A percentile compares a stretch with the other conserved stretches of the same genome.
phyloP scores from a whole-genome alignment of 1,139 yeast genomes.

The Hansenula anomala region DNA sequence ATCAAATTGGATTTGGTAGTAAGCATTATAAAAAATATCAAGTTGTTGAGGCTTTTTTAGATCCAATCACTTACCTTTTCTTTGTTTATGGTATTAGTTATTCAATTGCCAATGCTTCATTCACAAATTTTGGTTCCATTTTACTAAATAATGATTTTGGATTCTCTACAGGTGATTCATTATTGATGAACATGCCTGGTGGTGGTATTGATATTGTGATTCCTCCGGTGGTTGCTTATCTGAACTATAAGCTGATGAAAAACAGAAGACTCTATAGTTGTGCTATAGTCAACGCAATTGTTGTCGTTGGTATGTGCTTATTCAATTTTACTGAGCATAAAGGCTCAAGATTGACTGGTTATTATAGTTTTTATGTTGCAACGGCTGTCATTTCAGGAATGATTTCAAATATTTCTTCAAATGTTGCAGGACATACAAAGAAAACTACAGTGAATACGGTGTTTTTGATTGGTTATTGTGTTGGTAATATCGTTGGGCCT shows the following conservation, averaged over 20 bases:
- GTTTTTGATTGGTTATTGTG: conserved; percentile 54
- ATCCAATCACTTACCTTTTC: conserved; percentile 38
- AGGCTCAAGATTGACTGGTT: conserved; percentile 3
- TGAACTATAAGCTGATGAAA: conserved; percentile 3
- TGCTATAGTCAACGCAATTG: conserved; percentile 3
- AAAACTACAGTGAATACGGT: conserved; percentile 18
- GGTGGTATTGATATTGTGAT: conserved; percentile 16
- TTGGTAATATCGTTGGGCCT: conserved; percentile 66
- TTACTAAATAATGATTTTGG: conserved; percentile 32
- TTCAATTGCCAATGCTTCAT: conserved; percentile 33
- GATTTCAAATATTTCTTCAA: conserved; percentile 20
- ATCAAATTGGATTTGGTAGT: conserved; percentile 53
- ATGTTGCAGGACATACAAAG: conserved; percentile 51
- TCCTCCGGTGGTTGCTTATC: conserved; percentile 6
- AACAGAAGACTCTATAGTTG: conserved; percentile 4
- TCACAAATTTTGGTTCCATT: conserved; percentile 25
- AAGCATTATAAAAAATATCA: conserved; percentile 49
- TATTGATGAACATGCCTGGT: conserved; percentile 34
- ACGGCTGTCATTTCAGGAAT: conserved; percentile 7
- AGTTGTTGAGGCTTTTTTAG: conserved; percentile 36
- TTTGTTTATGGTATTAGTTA: conserved; percentile 14
- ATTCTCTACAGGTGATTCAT: conserved; percentile 30
- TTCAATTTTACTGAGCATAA: conserved; percentile 6
- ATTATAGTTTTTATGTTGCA: conserved; percentile 4
- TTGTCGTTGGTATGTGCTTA: conserved; percentile 8